These are phyloP conservation scores for Harringtonia lauricola DNA, from an alignment of 2,329 filamentous ascomycete species.

Conservation along the genomic window DNA sequence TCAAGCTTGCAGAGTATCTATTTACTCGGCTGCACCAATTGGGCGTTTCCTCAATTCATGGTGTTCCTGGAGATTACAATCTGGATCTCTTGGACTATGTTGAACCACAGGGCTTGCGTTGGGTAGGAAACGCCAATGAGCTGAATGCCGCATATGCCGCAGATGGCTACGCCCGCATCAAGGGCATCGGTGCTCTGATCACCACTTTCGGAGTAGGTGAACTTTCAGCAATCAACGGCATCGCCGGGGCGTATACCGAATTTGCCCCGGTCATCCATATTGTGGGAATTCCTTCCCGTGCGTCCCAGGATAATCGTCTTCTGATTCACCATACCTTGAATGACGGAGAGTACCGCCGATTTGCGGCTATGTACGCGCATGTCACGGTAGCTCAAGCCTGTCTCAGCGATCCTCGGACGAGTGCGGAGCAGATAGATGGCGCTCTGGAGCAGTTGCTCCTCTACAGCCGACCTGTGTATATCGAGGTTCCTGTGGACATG, in stretches of 20 bases:
- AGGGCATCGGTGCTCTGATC: conserved; percentile 57
- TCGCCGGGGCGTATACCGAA: conserved; percentile 66
- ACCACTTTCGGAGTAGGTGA: conserved; percentile 70
- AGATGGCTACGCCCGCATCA: conserved; percentile 68
- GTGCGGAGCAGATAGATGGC: no score
- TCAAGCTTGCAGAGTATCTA: conserved; percentile 44
- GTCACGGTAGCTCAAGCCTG: conserved; percentile 1
- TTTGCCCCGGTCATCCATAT: conserved; percentile 62
- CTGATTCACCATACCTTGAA: conserved; percentile 58
- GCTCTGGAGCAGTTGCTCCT: no score
- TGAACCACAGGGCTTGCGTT: conserved; percentile 43
- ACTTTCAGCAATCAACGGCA: conserved; percentile 61
- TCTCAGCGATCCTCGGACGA: background rate
- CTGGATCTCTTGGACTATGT: conserved; percentile 58
- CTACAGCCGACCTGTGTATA: no score
- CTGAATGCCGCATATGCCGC: conserved; percentile 67
- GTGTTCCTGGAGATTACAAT: conserved; percentile 66
- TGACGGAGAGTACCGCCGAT: conserved; percentile 36
- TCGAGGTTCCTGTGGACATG: no score
- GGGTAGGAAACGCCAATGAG: conserved; percentile 62
- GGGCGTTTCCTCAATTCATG: conserved; percentile 54
- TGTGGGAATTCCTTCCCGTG: conserved; percentile 40
- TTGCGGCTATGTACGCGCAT: background rate
- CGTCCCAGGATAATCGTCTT: conserved; percentile 20
- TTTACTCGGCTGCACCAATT: conserved; percentile 53